Evolutionary conservation across 2,329 filamentous ascomycete genomes (phyloP).

Genomic region (Aureobasidium sp.): DNA sequence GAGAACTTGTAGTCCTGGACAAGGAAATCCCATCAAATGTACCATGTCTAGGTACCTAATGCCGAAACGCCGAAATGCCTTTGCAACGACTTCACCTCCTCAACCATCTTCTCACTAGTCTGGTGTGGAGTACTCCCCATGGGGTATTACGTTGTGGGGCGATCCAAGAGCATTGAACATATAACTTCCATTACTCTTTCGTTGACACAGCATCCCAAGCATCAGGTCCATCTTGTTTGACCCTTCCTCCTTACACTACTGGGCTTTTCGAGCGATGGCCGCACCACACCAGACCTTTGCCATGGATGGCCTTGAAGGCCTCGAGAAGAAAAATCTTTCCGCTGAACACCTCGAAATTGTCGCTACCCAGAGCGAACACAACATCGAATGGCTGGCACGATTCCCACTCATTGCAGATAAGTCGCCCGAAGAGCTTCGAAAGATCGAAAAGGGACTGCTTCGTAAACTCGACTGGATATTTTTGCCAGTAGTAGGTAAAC

Average conservation of each 20-base stretch:
- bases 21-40: neutral
- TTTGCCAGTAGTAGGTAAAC: neutral
- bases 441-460: neutral
- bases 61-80: neutral
- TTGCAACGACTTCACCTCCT: neutral
- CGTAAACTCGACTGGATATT: neutral
- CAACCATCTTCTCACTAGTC: neutral
- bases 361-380: neutral
- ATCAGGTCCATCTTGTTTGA: neutral
- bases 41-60: neutral
- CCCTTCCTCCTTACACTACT: neutral
- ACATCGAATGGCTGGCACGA: neutral
- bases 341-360: neutral
- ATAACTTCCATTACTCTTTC: neutral
- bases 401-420: neutral
- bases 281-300: neutral
- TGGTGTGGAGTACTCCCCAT: neutral
- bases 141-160: neutral
- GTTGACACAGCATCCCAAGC: neutral
- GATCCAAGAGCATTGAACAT: neutral
- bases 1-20: neutral
- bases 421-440: neutral
- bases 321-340: neutral
- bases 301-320: neutral
- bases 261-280: neutral